Conservation (phyloP, 768 basidiomycete genomes). For the Xerocomellus amylosporus region DNA sequence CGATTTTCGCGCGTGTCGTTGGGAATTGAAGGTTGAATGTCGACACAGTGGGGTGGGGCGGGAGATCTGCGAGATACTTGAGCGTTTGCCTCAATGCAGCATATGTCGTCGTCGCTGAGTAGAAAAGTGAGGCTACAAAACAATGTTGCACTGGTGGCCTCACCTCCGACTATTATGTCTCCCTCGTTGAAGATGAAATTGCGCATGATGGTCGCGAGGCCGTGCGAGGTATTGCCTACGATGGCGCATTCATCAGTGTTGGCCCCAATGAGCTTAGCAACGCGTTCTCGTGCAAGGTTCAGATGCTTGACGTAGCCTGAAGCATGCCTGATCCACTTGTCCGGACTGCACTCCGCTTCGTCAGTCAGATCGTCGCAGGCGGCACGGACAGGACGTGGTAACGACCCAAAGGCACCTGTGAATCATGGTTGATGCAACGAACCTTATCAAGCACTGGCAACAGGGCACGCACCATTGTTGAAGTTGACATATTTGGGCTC, state of each 20-base stretch:
- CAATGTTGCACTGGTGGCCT: background rate
- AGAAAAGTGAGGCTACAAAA: background rate
- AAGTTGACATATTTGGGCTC: conserved; percentile 60
- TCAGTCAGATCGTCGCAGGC: conserved; percentile 42
- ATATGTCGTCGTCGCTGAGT: conserved; percentile 58
- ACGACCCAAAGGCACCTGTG: conserved; percentile 59
- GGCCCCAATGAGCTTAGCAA: conserved; percentile 51
- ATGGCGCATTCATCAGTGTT: conserved; percentile 58
- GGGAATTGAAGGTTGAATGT: conserved; percentile 55
- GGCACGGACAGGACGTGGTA: conserved; percentile 50
- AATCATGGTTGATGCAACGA: background rate
- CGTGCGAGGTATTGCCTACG: conserved; percentile 31
- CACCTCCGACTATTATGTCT: conserved; percentile 59
- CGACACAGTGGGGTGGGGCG: conserved; percentile 51
- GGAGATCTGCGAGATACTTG: conserved; percentile 51
- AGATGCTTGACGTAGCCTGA: conserved; percentile 30
- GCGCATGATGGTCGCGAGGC: conserved; percentile 59
- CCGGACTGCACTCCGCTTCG: conserved; percentile 52
- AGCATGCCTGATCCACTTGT: conserved; percentile 48
- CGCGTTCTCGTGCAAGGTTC: conserved; percentile 38
- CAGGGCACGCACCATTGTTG: conserved; percentile 52
- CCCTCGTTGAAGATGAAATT: conserved; percentile 54
- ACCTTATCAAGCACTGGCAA: background rate
- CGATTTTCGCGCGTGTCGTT: conserved; percentile 51
- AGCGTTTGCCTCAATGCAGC: conserved; percentile 49